Evolutionary conservation across 805 yeast species (phyloP), one percentile per base, ranked within the genome.

Genomic region (Saturnispora mendoncae): DNA sequence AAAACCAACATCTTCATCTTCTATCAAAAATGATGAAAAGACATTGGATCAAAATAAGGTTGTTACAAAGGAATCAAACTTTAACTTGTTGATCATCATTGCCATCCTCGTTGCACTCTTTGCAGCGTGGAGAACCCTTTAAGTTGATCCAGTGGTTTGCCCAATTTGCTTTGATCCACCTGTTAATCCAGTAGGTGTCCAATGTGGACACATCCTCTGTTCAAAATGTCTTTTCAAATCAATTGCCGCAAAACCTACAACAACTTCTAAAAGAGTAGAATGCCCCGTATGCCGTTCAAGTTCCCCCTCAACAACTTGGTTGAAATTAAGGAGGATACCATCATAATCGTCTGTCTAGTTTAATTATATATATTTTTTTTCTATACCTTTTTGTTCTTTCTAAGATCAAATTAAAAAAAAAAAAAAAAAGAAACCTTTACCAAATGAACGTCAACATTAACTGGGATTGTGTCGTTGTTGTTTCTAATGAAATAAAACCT

Each of bases 201-300:
- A 72, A 0, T 76, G 82, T 56, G 82, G 82, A 0, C 82, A 76
- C 53, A 58, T 71, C 2, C 75, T 68, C 49, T 76, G 82, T 50
- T 61, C 68, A 5, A 68, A 67, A 21, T 76, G 81, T 52, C 60
- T 72, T 4, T 75, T 70, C 46, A 60, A 64, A 46, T 70, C 69
- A 55, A 67, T 72, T 26, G 69, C 72, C 23, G 36, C 41, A 14
- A 38, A 33, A 14, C 24, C 20, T 19, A 25, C 18, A 9, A 4
- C 28, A 3, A 14, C 20, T 4, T 18, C 31, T 17, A 28, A 29
- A 6, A 36, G 18, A 27, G 13, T 21, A 12, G 30, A 36, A 15
- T 38, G 41, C 23, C 41, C 41, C 12, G 41, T 38, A 10, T 38
- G 41, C 24, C 18, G 41, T 13, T 17, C 30, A 6, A 18, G n/a